These are phyloP conservation scores for Xerocomellus amylosporus DNA, from an alignment of 768 basidiomycete genomes.

Conservation along the genomic window DNA sequence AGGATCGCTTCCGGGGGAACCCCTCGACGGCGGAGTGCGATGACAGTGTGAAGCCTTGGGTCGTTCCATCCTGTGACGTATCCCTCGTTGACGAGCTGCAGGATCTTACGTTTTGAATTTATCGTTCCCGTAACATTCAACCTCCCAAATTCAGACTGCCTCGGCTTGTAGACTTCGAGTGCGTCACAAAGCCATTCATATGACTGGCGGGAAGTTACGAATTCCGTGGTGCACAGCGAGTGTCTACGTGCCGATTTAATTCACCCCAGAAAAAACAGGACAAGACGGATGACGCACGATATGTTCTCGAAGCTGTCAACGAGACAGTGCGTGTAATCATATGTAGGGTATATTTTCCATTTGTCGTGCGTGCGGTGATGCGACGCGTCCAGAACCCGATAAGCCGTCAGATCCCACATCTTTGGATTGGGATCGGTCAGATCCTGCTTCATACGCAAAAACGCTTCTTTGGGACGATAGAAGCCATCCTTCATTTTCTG, in stretches of 20 bases:
- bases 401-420: slow-evolving; percentile 99
- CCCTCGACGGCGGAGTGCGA: slow-evolving; percentile 91
- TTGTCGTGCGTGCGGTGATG: slow-evolving; percentile 92
- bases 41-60: slow-evolving; percentile 93
- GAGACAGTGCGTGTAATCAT: slow-evolving; percentile 98
- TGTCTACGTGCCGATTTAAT: slow-evolving; percentile 52
- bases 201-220: slow-evolving; percentile 91
- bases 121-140: slow-evolving; percentile 92
- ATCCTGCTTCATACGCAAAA: slow-evolving; percentile 97
- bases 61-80: slow-evolving; percentile 96
- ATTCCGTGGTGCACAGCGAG: slow-evolving; percentile 95
- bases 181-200: slow-evolving; percentile 99
- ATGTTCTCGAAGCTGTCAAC: slow-evolving; percentile 99
- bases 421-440: slow-evolving; percentile 90
- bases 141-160: slow-evolving; percentile 95
- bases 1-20: slow-evolving; percentile 95
- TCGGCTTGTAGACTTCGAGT: slow-evolving; percentile 94
- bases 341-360: slow-evolving; percentile 98
- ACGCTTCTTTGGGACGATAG: slow-evolving; percentile 89
- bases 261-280: not conserved
- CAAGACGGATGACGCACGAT: slow-evolving; percentile 59
- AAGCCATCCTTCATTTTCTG: slow-evolving; percentile 88
- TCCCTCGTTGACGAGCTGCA: slow-evolving; percentile 78
- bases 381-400: slow-evolving; percentile 84
- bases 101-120: slow-evolving; percentile 95